These are phyloP conservation scores for Plasmodium falciparum DNA, from an alignment of 169 alveolate genomes.

Conservation along the genomic window DNA sequence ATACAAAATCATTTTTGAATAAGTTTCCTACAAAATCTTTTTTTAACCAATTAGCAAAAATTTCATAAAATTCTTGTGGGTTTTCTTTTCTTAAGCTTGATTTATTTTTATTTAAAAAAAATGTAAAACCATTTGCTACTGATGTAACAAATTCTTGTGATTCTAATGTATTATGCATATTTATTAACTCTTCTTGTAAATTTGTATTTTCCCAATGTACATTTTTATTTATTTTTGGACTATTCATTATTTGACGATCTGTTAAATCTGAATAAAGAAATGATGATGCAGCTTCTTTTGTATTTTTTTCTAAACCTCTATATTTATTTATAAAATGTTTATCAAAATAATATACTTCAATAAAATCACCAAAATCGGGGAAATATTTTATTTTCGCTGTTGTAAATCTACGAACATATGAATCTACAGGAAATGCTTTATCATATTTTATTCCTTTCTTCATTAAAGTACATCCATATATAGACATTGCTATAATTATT, in stretches of 20 bases:
- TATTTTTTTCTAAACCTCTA: conserved; percentile 1
- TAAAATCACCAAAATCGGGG: conserved; percentile 54
- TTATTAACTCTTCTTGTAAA: conserved; percentile 13
- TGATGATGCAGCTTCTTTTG: conserved; percentile 5
- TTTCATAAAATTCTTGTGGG: conserved; percentile 17
- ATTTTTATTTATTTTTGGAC: conserved; percentile 21
- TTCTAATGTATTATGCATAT: conserved; percentile 19
- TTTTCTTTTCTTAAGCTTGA: conserved; percentile 7
- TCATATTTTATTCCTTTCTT: conserved; percentile 70
- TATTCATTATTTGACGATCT: conserved; percentile 32
- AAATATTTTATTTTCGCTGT: conserved; percentile 28
- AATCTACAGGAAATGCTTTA: conserved; percentile 63
- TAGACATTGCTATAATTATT: conserved; percentile 7
- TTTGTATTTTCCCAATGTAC: conserved; percentile 27
- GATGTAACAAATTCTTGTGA: conserved; percentile 45
- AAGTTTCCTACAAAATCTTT: conserved; percentile 36
- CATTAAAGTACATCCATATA: conserved; percentile 69
- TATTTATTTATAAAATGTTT: conserved; percentile 42
- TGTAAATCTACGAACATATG: conserved; percentile 42
- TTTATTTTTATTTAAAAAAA: conserved; percentile 27
- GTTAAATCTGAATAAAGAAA: conserved; percentile 16
- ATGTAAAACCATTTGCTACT: conserved; percentile 38
- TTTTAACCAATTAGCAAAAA: conserved; percentile 42
- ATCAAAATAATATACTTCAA: conserved; percentile 60
- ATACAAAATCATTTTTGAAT: conserved; percentile 52